These are phyloP conservation scores for Adenanthera pavonina DNA, from an alignment of 306 rosid species.

Conservation along the genomic window DNA sequence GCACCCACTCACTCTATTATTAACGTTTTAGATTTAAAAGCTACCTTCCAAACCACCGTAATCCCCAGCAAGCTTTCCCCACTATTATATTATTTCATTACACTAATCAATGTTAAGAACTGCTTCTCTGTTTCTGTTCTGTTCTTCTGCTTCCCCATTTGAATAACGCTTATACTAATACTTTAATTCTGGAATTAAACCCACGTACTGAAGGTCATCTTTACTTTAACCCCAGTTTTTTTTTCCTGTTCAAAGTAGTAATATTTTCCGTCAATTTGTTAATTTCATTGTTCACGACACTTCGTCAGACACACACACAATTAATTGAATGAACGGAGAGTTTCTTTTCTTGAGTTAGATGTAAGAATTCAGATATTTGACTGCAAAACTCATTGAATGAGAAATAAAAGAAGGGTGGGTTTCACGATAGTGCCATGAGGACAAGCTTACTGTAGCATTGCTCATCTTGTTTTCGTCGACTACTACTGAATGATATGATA, in stretches of 20 bases:
- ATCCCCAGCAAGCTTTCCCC: no score
- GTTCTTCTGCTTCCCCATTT: neutral
- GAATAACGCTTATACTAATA: neutral
- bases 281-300: no score
- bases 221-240: no score
- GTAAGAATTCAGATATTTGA: neutral
- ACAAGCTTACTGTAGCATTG: constrained; percentile 36
- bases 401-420: neutral
- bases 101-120: no score
- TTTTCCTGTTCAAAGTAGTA: no score
- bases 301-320: neutral
- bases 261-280: no score
- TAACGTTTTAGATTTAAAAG: no score
- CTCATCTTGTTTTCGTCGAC: neutral
- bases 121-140: neutral
- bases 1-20: no score
- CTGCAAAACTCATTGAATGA: neutral
- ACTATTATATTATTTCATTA: neutral
- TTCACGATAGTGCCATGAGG: constrained; percentile 34
- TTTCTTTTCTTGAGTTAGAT: neutral
- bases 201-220: no score
- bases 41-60: no score
- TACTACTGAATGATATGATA: constrained; percentile 22
- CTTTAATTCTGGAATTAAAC: neutral
- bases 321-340: neutral